Base-by-base conservation (phyloP, 2,329 filamentous ascomycete species). In the Cercospora zeae-maydis region DNA sequence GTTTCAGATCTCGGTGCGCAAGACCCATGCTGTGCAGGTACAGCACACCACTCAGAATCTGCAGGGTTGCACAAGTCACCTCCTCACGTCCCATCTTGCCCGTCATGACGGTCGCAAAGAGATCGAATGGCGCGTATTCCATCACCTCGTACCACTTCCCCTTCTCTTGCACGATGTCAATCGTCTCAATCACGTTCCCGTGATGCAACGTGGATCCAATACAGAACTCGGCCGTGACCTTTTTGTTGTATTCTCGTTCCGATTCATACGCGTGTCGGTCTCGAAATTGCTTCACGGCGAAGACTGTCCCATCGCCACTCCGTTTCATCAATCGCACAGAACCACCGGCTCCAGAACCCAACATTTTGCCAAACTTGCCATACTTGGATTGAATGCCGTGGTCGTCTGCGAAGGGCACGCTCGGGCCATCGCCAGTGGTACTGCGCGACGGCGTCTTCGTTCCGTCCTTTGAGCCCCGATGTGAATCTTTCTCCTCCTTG, bases 41-140 rank as follows among this genome's bases (percentile, higher is more conserved):
- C 10, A 91, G 91, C 36, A 98, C 93, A 57, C 95, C 95, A 73
- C 90, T 96, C 61, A 99, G 79, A 66, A 99, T 97, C 76, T 99
- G 95, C 68, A 98, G 81, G 72, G 96, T 98, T 64, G 88, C 89
- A 77, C 95, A 99, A 3, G 88, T 88, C 64, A 98, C 86, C 76
- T 99, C 95, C 70, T 96, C 90, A 63, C 92, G 87, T 42, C 86
- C 86, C 95, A 99, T 99, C 78, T 92, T 96, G 36, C 95, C 95
- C 0, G 95, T 98, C 95, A 99, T 99, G 69, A 99, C 95, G 67
- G 96, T 96, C 11, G 95, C 95, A 75, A 99, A 99, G 31, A 99
- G 83, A 75, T 99, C 95, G 73, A 83, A 99, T 0, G 95, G 95
- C 10, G 93, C 95, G 73, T 96, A 99, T 75, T 99, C 95, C 95